A percentile compares a stretch with the other conserved stretches of the same genome.
Evolutionary conservation across 176 grass and related monocot species (phyloP).

Genomic region (Secale cereale): DNA sequence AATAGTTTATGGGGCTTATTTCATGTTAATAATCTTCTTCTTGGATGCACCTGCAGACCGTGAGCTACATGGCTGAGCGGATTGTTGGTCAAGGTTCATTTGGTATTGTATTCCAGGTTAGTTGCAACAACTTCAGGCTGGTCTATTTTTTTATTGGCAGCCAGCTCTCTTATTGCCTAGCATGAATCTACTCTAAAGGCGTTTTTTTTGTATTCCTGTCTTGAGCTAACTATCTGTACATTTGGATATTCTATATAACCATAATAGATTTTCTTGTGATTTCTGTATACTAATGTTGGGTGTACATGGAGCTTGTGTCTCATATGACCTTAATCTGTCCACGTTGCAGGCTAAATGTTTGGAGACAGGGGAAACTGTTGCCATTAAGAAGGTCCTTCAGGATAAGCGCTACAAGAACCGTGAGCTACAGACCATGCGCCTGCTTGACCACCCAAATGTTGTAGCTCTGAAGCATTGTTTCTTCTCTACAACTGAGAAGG

Average conservation of each 20-base stretch:
- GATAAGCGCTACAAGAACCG: conserved; percentile 94
- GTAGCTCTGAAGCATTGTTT: conserved; percentile 78
- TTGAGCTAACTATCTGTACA: neutral
- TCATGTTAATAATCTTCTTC: conserved; percentile 16
- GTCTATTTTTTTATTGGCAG: neutral
- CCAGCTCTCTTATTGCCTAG: neutral
- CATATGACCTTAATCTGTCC: neutral
- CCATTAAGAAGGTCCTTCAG: conserved; percentile 89
- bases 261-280: neutral
- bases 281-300: neutral
- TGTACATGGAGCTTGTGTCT: neutral
- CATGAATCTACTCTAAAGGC: neutral
- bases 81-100: conserved; percentile 73
- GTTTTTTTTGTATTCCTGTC: neutral
- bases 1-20: neutral
- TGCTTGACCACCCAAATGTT: conserved; percentile 76
- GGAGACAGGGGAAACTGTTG: conserved; percentile 76
- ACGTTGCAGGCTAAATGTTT: conserved; percentile 66
- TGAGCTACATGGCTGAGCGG: conserved; percentile 79
- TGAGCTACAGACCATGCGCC: conserved; percentile 75
- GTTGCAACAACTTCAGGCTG: conserved; percentile 22
- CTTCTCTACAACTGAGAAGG: conserved; percentile 79
- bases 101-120: conserved; percentile 72
- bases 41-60: conserved; percentile 42
- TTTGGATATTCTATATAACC: neutral